A percentile compares a stretch with the other conserved stretches of the same genome.
Evolutionary conservation across 2,329 filamentous ascomycete species (phyloP).

Genomic region (Aurifilum marmelostoma): DNA sequence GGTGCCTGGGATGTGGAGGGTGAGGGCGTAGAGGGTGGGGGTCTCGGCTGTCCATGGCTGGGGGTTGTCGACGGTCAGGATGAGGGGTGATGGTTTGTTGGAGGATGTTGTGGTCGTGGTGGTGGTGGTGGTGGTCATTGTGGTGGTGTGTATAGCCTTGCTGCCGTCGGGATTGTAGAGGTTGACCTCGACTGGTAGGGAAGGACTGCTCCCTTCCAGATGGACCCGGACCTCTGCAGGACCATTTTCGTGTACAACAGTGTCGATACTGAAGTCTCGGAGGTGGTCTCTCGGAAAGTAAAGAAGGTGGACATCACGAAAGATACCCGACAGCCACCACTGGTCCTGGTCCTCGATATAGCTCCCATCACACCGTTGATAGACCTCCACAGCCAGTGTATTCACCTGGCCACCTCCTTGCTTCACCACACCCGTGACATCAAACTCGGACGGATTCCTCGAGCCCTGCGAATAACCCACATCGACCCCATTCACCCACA

Average conservation of each 20-base stretch:
- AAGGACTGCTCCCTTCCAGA: conserved; percentile 40
- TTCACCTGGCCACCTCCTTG: conserved; percentile 49
- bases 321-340: conserved; percentile 64
- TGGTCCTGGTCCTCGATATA: conserved; percentile 73
- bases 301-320: conserved; percentile 63
- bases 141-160: conserved; percentile 28
- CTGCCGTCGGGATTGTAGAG: conserved; percentile 35
- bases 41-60: conserved; percentile 63
- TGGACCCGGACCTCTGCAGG: conserved; percentile 51
- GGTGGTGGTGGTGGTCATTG: conserved; percentile 30
- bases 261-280: conserved; percentile 58
- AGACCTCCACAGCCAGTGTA: conserved; percentile 67
- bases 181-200: conserved; percentile 22
- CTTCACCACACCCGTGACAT: conserved; percentile 60
- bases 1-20: conserved; percentile 28
- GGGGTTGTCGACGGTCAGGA: conserved; percentile 49
- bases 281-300: conserved; percentile 59
- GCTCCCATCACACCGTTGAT: conserved; percentile 72
- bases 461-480: conserved; percentile 75
- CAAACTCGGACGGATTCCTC: conserved; percentile 74
- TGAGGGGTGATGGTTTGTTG: conserved; percentile 27
- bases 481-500: conserved; percentile 69
- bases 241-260: conserved; percentile 52
- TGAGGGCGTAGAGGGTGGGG: conserved; percentile 53
- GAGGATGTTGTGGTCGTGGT: conserved; percentile 30